Conservation (phyloP, 768 basidiomycete species). For the Russula emetica region DNA sequence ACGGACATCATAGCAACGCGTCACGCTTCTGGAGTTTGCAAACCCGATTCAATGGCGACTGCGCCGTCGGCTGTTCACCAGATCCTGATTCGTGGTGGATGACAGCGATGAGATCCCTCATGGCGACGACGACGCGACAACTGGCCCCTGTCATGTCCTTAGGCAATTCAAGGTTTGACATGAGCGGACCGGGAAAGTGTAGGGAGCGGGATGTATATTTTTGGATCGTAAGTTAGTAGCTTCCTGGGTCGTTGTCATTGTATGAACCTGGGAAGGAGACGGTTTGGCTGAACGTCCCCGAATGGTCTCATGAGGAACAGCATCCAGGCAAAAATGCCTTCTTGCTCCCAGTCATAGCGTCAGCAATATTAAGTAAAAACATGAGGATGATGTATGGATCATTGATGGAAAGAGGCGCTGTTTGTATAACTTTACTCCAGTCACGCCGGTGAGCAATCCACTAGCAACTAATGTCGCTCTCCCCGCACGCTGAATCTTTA, state of each 20-base stretch:
- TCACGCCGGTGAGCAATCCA: no score
- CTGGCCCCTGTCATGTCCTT: neutral
- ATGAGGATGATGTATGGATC: no score
- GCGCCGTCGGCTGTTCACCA: neutral
- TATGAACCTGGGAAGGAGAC: slow-evolving; percentile 76
- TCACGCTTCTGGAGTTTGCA: slow-evolving; percentile 16
- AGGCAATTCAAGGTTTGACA: slow-evolving; percentile 25
- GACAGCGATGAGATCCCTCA: neutral
- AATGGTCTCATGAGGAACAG: no score
- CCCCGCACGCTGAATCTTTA: no score
- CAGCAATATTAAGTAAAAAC: no score
- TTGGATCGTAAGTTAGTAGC: slow-evolving; percentile 54
- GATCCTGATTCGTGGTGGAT: neutral
- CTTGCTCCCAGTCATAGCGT: no score
- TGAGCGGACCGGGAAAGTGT: slow-evolving; percentile 23
- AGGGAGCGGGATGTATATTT: slow-evolving; percentile 28
- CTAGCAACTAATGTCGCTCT: no score
- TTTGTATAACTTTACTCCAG: no score
- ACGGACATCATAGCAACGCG: neutral
- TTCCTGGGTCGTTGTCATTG: slow-evolving; percentile 63
- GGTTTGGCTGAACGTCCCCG: slow-evolving; percentile 38
- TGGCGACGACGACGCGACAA: neutral
- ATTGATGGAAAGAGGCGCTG: no score
- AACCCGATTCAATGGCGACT: neutral
- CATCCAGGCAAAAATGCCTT: no score